phyloP scores from a whole-genome alignment of 192 early-diverging fungal species.

The Backusella tarrabulga region DNA sequence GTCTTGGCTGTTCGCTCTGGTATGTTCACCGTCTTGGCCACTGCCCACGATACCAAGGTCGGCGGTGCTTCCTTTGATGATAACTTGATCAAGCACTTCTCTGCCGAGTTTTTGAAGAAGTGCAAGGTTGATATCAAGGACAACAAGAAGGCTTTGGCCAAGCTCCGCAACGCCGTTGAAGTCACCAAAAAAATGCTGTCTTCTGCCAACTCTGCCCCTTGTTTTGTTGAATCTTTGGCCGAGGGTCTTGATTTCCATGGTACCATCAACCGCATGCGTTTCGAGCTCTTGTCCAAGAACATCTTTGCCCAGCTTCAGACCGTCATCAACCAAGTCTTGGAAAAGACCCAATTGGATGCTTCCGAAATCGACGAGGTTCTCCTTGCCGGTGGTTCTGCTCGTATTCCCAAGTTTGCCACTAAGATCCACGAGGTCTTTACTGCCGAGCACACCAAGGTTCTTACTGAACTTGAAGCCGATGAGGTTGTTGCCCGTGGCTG shows the following conservation, averaged over 20 bases:
- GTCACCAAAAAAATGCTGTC: conserved; percentile 90
- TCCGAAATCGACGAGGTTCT: conserved; percentile 85
- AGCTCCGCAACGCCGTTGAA: conserved; percentile 84
- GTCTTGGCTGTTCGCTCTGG: conserved; percentile 79
- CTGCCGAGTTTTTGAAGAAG: conserved; percentile 87
- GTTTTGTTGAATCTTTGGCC: conserved; percentile 88
- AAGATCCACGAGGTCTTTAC: conserved; percentile 73
- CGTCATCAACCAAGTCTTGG: conserved; percentile 64
- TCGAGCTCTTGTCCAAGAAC: conserved; percentile 83
- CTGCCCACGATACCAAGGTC: conserved; percentile 73
- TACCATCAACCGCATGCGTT: conserved; percentile 80
- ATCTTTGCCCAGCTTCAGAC: conserved; percentile 71
- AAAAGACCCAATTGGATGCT: conserved; percentile 61
- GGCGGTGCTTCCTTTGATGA: conserved; percentile 89
- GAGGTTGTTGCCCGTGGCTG: conserved; percentile 91
- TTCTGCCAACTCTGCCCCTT: conserved; percentile 77
- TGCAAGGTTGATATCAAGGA: conserved; percentile 73
- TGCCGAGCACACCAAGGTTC: conserved; percentile 61
- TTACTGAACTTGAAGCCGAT: conserved; percentile 86
- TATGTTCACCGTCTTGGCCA: conserved; percentile 63
- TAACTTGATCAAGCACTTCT: conserved; percentile 76
- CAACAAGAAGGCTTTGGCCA: conserved; percentile 77
- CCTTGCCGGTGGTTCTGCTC: conserved; percentile 82
- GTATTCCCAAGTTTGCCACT: conserved; percentile 85
- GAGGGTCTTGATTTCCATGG: conserved; percentile 91